Percentiles rank a stretch among this genome's conserved stretches.
These are phyloP conservation scores for Tolypocladium tundrense DNA, from an alignment of 2,329 filamentous ascomycete species.

Conservation along the genomic window DNA sequence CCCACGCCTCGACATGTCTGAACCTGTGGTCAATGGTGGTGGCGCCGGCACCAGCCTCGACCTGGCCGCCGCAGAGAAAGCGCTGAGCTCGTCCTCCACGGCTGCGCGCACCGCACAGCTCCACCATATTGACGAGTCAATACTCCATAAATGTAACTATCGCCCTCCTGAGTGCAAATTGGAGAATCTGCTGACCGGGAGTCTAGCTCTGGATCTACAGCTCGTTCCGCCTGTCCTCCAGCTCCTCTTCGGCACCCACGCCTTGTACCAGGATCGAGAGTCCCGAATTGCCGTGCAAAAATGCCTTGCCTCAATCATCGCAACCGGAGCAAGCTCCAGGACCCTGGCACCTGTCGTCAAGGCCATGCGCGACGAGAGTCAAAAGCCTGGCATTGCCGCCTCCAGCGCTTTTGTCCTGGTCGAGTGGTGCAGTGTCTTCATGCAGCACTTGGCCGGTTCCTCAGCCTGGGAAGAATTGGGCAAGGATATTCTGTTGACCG, in stretches of 20 bases:
- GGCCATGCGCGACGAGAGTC: slow-evolving; percentile 59
- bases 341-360: slow-evolving; percentile 55
- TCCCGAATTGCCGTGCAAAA: slow-evolving; percentile 76
- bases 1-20: slow-evolving; percentile 22
- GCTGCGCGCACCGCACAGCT: slow-evolving; percentile 43
- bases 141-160: slow-evolving; percentile 42
- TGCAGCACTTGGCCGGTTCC: slow-evolving; percentile 58
- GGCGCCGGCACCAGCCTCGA: slow-evolving; percentile 38
- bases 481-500: slow-evolving; percentile 53
- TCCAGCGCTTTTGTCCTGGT: slow-evolving; percentile 79
- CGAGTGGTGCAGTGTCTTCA: slow-evolving; percentile 77
- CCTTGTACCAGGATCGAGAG: slow-evolving; percentile 73
- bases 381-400: slow-evolving; percentile 67
- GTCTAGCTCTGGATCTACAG: slow-evolving; percentile 35
- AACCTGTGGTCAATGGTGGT: slow-evolving; percentile 22
- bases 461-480: slow-evolving; percentile 55
- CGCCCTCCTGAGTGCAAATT: slow-evolving; percentile 2
- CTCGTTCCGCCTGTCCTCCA: slow-evolving; percentile 49
- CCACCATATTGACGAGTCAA: slow-evolving; percentile 44
- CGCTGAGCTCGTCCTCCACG: slow-evolving; percentile 54
- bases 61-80: slow-evolving; percentile 35
- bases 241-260: slow-evolving; percentile 77
- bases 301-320: slow-evolving; percentile 63
- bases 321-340: slow-evolving; percentile 40
- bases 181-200: slow-evolving; percentile 8